Evolutionary conservation across 352 stramenopile genomes (phyloP), one percentile per base, ranked within the genome.

Genomic region (Peronospora farinosa): DNA sequence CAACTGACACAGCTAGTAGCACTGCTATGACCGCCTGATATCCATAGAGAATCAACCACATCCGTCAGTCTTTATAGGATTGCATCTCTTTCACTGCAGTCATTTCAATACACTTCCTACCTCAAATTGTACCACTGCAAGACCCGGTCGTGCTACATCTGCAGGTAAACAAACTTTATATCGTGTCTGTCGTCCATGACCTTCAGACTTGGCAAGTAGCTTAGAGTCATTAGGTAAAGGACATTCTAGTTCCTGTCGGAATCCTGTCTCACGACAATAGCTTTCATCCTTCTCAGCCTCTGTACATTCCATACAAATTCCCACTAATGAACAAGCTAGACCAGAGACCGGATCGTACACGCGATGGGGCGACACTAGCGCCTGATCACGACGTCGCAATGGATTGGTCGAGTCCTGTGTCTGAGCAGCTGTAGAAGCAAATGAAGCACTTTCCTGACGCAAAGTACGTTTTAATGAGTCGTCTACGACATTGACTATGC

Each of bases 91-190:
- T n/a, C 0, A 27, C n/a, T 42, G 9, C 35, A 27, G 2, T 44
- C 35, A 17, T 32, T 28, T 12, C 28, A 35, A 2, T n/a, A 27
- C 16, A 30, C n/a, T 16, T 38, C 49, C 0, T 67, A 92, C 80
- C 81, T 92, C 76, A 35, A 92, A 92, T 17, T 79, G 69, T 17
- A 87, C n/a, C 15, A 92, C 74, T 7, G 46, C 59, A 1, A 72
- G 25, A 28, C 75, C 55, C 41, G 67, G 72, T 6, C 68, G 57
- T 10, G 63, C 49, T 16, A 66, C 63, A 27, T 75, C 64, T n/a
- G 51, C 52, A 11, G 66, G 66, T 10, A 64, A 65, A 40, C 81
- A 92, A 8, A 71, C 47, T 33, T 78, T 66, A 38, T 78, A 92
- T 6, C 72, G 66, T 13, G 72, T 74, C 51, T 84, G 59, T 11